Evolutionary conservation across 2,329 filamentous ascomycete genomes (phyloP).

Genomic region (Botryotinia convoluta): DNA sequence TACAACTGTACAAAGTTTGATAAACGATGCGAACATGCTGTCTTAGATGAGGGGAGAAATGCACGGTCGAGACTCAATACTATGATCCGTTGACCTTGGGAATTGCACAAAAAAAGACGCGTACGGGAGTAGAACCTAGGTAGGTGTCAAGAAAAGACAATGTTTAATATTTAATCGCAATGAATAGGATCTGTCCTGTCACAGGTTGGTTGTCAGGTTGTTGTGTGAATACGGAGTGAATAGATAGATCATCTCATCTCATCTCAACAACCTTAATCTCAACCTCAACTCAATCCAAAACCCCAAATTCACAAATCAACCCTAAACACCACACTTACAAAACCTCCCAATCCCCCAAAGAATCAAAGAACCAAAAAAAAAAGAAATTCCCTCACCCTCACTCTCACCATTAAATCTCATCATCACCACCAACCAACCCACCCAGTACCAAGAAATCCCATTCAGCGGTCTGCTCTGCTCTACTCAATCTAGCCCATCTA

Average conservation of each 20-base stretch:
- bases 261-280: no score
- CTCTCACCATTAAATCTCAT: no score
- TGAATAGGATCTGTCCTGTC: background rate
- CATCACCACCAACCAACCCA: no score
- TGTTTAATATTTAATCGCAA: background rate
- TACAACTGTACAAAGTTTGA: background rate
- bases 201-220: background rate
- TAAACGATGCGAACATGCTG: background rate
- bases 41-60: background rate
- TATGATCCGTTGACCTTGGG: no score
- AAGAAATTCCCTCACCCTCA: background rate
- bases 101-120: background rate
- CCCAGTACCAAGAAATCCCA: background rate
- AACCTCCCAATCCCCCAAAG: no score
- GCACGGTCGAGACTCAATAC: background rate
- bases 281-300: no score
- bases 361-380: background rate
- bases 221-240: background rate
- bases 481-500: background rate
- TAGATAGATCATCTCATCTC: no score
- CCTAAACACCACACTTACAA: no score
- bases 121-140: no score
- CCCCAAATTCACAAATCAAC: no score
- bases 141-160: background rate
- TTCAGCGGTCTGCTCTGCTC: no score